phyloP scores from a whole-genome alignment of 2,329 filamentous ascomycete genomes.

The Fusarium sp. region DNA sequence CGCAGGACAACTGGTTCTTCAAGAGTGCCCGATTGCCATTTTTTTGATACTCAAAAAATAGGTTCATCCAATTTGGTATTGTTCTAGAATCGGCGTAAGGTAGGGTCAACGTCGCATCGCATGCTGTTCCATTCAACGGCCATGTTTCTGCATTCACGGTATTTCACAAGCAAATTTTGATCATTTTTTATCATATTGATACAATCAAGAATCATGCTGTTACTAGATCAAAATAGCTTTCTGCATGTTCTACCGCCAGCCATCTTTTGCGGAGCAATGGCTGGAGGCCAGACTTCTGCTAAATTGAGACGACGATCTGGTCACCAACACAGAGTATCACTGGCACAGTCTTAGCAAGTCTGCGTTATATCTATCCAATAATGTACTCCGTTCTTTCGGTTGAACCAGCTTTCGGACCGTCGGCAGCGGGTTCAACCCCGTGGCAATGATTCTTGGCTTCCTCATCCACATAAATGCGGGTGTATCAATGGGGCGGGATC shows the following conservation, averaged over 20 bases:
- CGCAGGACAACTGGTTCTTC: no score
- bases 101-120: neutral
- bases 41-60: neutral
- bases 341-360: neutral
- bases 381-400: neutral
- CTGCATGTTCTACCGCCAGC: neutral
- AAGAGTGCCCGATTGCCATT: no score
- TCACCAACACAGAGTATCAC: neutral
- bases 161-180: neutral
- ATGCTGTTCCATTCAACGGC: no score
- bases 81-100: neutral
- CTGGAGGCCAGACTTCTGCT: neutral
- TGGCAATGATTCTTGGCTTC: slow-evolving; percentile 20
- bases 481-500: slow-evolving; percentile 33
- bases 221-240: neutral
- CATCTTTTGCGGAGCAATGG: neutral
- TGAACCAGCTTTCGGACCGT: slow-evolving; percentile 29
- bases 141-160: no score
- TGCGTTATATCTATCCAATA: slow-evolving; percentile 1
- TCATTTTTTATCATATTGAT: neutral
- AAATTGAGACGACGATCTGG: neutral
- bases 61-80: neutral
- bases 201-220: neutral
- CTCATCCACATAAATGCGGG: slow-evolving; percentile 25
- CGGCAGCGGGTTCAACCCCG: slow-evolving; percentile 9